These are phyloP conservation scores for Coemansia sp. DNA, from an alignment of 192 early-diverging fungal genomes.

Conservation along the genomic window DNA sequence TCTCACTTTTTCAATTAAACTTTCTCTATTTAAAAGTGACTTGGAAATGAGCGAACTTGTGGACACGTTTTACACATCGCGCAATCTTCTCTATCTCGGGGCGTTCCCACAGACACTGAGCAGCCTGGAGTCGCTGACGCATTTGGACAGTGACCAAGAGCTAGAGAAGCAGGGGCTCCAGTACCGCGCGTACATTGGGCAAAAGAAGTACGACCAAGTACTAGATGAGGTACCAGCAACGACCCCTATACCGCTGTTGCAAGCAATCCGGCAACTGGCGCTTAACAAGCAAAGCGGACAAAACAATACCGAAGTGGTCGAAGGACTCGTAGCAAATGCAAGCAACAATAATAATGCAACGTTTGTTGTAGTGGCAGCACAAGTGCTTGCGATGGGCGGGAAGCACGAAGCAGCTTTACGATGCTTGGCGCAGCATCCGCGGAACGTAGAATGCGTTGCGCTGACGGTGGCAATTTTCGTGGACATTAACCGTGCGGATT, in stretches of 20 bases:
- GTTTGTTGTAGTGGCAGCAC: conserved; percentile 68
- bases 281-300: conserved; percentile 5
- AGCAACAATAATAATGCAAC: conserved; percentile 58
- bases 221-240: conserved; percentile 63
- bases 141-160: conserved; percentile 43
- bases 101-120: conserved; percentile 75
- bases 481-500: conserved; percentile 77
- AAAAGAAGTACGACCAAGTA: conserved; percentile 70
- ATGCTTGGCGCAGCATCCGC: conserved; percentile 65
- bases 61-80: conserved; percentile 65
- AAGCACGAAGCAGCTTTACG: conserved; percentile 73
- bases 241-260: conserved; percentile 55
- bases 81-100: conserved; percentile 74
- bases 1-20: too few relatives aligned
- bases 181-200: conserved; percentile 82
- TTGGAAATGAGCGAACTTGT: conserved; percentile 23
- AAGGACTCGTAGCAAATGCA: conserved; percentile 56
- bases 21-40: too few relatives aligned
- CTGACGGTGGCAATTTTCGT: conserved; percentile 80
- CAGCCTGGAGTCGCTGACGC: conserved; percentile 41
- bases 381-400: conserved; percentile 60
- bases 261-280: conserved; percentile 70
- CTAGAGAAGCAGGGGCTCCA: conserved; percentile 68
- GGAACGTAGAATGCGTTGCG: conserved; percentile 80
- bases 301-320: not conserved